A percentile compares a stretch with the other conserved stretches of the same genome.
Evolutionary conservation across 768 basidiomycete genomes (phyloP).

Genomic region (Suillus lakei): DNA sequence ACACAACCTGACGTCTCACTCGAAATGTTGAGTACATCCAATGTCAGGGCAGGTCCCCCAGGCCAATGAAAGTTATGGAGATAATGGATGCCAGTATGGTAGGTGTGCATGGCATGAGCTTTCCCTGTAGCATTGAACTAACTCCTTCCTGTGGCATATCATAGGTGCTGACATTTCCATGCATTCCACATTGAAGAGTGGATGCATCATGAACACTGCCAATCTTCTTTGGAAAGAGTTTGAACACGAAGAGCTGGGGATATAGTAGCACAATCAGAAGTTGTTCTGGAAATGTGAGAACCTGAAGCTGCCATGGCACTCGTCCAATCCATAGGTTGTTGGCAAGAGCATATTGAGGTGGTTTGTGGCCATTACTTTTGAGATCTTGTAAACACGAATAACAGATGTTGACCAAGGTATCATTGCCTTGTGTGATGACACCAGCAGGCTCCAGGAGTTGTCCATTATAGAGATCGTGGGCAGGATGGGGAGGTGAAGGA

Average conservation of each 20-base stretch:
- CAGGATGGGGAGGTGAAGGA: too few species aligned
- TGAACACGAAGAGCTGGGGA: constrained; percentile 23
- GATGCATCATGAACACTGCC: too few species aligned
- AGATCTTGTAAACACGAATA: too few species aligned
- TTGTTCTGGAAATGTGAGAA: constrained; percentile 42
- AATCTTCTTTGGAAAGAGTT: too few species aligned
- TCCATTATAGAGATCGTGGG: too few species aligned
- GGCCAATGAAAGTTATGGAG: constrained; percentile 41
- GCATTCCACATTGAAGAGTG: constrained; percentile 25
- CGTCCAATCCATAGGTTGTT: too few species aligned
- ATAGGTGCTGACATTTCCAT: constrained; percentile 41
- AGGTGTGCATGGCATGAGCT: constrained; percentile 37
- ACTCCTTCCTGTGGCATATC: constrained; percentile 18
- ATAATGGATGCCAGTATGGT: constrained; percentile 37
- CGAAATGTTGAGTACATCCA: constrained; percentile 36
- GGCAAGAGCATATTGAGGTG: too few species aligned
- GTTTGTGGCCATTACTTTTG: too few species aligned
- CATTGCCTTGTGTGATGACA: too few species aligned
- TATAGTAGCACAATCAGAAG: constrained; percentile 38
- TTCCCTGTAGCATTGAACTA: constrained; percentile 36
- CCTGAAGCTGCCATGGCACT: constrained; percentile 31
- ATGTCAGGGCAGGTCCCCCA: constrained; percentile 27
- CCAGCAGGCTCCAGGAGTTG: too few species aligned
- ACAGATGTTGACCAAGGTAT: too few species aligned
- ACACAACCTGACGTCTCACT: constrained; percentile 35